These are phyloP conservation scores for Oryza australiensis DNA, from an alignment of 176 grass and related monocot species.

Conservation along the genomic window DNA sequence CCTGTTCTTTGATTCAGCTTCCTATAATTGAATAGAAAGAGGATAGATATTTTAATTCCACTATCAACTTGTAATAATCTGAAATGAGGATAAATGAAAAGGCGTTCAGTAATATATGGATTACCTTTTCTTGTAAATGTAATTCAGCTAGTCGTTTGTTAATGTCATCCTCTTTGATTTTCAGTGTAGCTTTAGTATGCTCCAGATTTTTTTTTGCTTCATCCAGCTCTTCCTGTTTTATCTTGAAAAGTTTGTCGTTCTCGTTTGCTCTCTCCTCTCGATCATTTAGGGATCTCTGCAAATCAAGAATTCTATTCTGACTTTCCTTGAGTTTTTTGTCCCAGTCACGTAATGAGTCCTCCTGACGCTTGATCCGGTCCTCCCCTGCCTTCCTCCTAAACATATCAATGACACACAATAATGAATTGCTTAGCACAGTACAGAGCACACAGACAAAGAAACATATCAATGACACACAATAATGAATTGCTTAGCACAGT, in stretches of 20 bases:
- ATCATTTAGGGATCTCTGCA: constrained; percentile 80
- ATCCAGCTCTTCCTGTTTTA: constrained; percentile 76
- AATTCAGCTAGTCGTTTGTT: constrained; percentile 56
- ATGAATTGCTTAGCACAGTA: background rate
- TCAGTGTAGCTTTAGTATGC: constrained; percentile 56
- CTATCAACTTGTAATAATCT: background rate
- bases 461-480: constrained; percentile 16
- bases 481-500: background rate
- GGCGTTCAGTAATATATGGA: background rate
- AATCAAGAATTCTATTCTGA: constrained; percentile 77
- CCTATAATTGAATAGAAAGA: constrained; percentile 52
- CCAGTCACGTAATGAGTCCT: constrained; percentile 70
- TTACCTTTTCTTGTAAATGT: constrained; percentile 73
- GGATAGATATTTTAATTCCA: constrained; percentile 31
- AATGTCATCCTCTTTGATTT: constrained; percentile 73
- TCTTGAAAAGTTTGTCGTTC: constrained; percentile 66
- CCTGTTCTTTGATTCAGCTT: constrained; percentile 55
- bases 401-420: constrained; percentile 7
- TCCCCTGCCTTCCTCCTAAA: constrained; percentile 66
- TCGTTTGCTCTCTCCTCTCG: constrained; percentile 85
- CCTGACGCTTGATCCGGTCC: constrained; percentile 72
- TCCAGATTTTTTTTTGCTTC: constrained; percentile 59
- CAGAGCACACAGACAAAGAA: constrained; percentile 21
- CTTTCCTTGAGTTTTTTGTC: constrained; percentile 88
- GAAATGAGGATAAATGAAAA: constrained; percentile 16